Conservation (phyloP, 495 filamentous ascomycete genomes). For the Antarctomyces pellizariae region DNA sequence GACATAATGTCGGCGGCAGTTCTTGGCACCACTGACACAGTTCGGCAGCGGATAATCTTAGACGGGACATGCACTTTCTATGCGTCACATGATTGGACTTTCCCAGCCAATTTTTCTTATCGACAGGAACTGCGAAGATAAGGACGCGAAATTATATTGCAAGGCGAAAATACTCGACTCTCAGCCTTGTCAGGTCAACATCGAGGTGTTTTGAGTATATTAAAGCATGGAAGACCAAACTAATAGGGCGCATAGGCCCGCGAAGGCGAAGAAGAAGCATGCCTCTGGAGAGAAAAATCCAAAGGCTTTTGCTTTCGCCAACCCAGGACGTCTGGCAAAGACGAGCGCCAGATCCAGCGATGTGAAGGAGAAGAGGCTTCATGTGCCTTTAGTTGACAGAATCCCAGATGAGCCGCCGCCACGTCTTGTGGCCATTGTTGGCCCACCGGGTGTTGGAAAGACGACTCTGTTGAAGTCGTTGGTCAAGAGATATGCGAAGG, state of each 20-base stretch:
- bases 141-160: too few species aligned
- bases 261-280: constrained; percentile 80
- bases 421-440: constrained; percentile 74
- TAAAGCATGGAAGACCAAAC: constrained; percentile 59
- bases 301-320: constrained; percentile 74
- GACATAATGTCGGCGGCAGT: too few species aligned
- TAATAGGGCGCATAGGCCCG: constrained; percentile 68
- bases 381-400: constrained; percentile 88
- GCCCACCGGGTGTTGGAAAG: constrained; percentile 64
- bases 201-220: too few species aligned
- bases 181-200: too few species aligned
- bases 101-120: too few species aligned
- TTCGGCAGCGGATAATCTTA: too few species aligned
- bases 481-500: constrained; percentile 85
- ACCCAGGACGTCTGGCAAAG: constrained; percentile 65
- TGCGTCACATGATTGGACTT: too few species aligned
- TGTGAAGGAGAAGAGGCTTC: constrained; percentile 87
- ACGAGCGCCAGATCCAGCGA: constrained; percentile 76
- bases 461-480: constrained; percentile 60
- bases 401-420: constrained; percentile 91
- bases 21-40: too few species aligned
- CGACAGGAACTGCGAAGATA: too few species aligned
- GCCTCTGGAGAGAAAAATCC: constrained; percentile 46
- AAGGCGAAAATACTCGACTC: too few species aligned
- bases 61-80: too few species aligned